Evolutionary conservation across 176 grass and related monocot species (phyloP), one percentile per base, ranked within the genome.

Genomic region (Olyra latifolia): DNA sequence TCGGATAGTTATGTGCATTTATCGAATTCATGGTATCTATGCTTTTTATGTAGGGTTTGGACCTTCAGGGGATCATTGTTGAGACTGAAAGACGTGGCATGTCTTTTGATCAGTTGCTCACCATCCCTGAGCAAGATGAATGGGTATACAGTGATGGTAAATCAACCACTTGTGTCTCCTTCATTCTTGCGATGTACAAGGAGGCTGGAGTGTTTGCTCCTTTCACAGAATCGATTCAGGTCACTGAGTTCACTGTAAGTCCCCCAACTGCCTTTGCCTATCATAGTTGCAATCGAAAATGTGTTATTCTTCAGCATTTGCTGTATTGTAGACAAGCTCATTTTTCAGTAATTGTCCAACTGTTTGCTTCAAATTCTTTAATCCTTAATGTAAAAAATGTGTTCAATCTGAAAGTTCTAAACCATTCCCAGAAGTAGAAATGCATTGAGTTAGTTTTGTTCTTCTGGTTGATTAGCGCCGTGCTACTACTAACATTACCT

Each of bases 211-310:
- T 98, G 47, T 95, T 98, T 69, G 62, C 58, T 41, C 92, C 96
- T 57, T 87, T 93, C 30, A 48, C 90, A 1, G 88, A 95, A 55
- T 95, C 92, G 6, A 95, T 98, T 78, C 90, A 98, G 81, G 96
- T 98, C 60, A 95, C 96, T 0, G 92, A 98, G 70, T 98, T 98
- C 84, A 98, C 92, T 68, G 96, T 98, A 93, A 95, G 96, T 97
- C 43, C 65, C 25, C 9, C 15, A 29, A 29, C 14, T 43, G 30
- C 29, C 24, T 13, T 38, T 14, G 50, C 19, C 40, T 45, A 20
- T 77, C 27, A n/a, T 60, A 70, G 42, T 78, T 85, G 56, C 43
- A 73, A 17, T 3, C 15, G 13, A 71, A 57, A 57, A 70, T 0
- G 8, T 22, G 19, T n/a, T 58, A 13, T 68, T 30, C 35, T 44